Percentiles rank a stretch among this genome's conserved stretches.
phyloP scores from a whole-genome alignment of 768 basidiomycete species.

The Neoboletus magnificus region DNA sequence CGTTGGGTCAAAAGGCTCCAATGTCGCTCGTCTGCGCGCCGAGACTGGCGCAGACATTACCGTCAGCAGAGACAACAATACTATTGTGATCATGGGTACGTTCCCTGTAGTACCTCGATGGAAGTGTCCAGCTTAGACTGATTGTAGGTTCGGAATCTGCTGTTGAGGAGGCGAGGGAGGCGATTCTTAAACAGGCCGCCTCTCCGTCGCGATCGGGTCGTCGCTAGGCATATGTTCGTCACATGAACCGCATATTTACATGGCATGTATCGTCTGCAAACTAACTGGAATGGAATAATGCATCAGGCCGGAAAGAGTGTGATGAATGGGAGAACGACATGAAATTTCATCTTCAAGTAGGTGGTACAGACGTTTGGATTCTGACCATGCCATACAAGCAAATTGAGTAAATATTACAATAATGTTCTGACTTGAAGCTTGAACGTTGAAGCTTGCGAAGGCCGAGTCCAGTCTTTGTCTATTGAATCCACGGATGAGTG shows the following conservation, averaged over 20 bases:
- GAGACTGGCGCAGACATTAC: constrained; percentile 93
- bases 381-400: no score
- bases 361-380: no score
- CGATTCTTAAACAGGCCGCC: constrained; percentile 61
- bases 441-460: background rate
- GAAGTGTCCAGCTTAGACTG: constrained; percentile 4
- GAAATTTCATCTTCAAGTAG: no score
- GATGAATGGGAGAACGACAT: no score
- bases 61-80: constrained; percentile 83
- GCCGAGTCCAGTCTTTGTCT: background rate
- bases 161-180: constrained; percentile 70
- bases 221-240: constrained; percentile 14
- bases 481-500: background rate
- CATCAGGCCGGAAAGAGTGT: background rate
- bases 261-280: constrained; percentile 25
- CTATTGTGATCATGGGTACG: constrained; percentile 82
- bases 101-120: background rate
- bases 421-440: no score
- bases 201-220: constrained; percentile 24
- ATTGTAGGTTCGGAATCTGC: constrained; percentile 62
- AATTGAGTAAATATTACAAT: no score
- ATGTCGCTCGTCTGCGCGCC: constrained; percentile 79
- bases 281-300: constrained; percentile 25
- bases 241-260: constrained; percentile 21
- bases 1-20: constrained; percentile 88